A percentile compares a stretch with the other conserved stretches of the same genome.
Evolutionary conservation across 75 land plant species (phyloP).

Genomic region (Isoetes taiwanensis): DNA sequence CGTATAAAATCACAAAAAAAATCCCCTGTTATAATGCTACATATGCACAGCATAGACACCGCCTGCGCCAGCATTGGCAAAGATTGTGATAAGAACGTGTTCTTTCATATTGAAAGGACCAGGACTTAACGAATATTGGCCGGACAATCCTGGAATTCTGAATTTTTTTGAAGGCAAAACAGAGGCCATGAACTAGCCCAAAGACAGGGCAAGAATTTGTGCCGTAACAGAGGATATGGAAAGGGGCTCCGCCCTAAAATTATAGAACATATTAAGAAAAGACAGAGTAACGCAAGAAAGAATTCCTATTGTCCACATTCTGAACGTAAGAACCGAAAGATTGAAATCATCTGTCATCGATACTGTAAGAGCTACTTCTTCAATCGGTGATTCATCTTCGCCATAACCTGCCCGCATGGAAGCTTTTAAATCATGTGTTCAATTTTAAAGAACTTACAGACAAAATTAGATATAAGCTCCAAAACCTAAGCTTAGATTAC

Average conservation of each 20-base stretch:
- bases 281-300: not conserved
- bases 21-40: no score
- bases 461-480: no score
- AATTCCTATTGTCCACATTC: not conserved
- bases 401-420: no score
- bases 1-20: no score
- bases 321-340: not conserved
- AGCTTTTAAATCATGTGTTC: no score
- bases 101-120: conserved; percentile 1
- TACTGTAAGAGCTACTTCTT: not conserved
- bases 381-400: no score
- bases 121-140: not conserved
- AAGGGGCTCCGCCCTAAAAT: not conserved
- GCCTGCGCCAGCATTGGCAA: conserved; percentile 4
- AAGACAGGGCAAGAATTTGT: not conserved
- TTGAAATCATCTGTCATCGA: not conserved
- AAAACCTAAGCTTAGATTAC: no score
- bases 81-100: conserved; percentile 2
- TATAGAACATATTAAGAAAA: not conserved
- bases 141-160: not conserved
- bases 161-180: no score
- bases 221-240: not conserved
- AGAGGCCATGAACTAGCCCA: conserved; percentile 1
- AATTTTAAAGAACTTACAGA: no score
- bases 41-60: conserved; percentile 3